Evolutionary conservation across 176 grass and related monocot genomes (phyloP).

Genomic region (Triticum timopheevii): DNA sequence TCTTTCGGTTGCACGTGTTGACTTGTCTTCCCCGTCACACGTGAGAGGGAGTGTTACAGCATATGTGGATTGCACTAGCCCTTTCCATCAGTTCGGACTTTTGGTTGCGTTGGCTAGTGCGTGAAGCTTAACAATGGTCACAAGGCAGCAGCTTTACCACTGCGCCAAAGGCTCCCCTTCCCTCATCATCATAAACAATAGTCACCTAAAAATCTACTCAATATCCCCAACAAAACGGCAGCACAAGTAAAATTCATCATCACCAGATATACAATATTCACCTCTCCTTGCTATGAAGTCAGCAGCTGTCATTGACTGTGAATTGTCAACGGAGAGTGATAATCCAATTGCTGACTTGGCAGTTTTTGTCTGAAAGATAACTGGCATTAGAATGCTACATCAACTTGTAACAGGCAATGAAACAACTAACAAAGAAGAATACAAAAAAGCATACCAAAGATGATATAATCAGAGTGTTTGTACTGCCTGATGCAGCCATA

Average conservation of each 20-base stretch:
- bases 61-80: too few relatives aligned
- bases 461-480: slow-evolving; percentile 81
- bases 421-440: not conserved
- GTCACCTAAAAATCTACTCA: not conserved
- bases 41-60: too few relatives aligned
- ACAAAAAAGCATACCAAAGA: slow-evolving; percentile 59
- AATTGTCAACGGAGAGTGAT: slow-evolving; percentile 67
- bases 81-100: too few relatives aligned
- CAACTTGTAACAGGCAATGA: not conserved
- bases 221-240: not conserved
- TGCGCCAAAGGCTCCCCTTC: too few relatives aligned
- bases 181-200: not conserved
- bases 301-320: slow-evolving; percentile 71
- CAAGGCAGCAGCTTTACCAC: too few relatives aligned
- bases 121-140: too few relatives aligned
- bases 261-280: slow-evolving; percentile 22
- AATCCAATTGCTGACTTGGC: slow-evolving; percentile 76
- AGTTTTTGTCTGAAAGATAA: slow-evolving; percentile 73
- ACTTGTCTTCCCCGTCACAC: too few relatives aligned
- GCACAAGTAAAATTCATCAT: not conserved
- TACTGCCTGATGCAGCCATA: slow-evolving; percentile 74
- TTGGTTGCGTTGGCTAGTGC: too few relatives aligned
- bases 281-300: slow-evolving; percentile 95
- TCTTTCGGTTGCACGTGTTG: too few relatives aligned
- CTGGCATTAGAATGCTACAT: slow-evolving; percentile 12